Base-by-base conservation (phyloP, 805 yeast species). In the Metschnikowia henanensis region DNA sequence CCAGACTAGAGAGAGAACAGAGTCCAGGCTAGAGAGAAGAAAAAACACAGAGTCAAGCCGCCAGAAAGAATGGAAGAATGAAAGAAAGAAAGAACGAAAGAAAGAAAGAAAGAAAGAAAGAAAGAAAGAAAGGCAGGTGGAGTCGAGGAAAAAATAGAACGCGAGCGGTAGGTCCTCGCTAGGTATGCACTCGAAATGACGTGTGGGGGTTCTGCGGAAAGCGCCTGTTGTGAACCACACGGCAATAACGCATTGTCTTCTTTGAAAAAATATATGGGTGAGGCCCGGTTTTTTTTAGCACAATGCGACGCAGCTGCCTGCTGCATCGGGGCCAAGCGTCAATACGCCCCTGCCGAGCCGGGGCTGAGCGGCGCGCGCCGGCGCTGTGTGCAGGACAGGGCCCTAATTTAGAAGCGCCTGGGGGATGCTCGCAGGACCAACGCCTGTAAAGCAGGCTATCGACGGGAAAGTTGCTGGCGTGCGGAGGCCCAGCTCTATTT, bases 261-360 rank as follows among this genome's bases (percentile, higher is more conserved):
- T 10, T 17, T n/a, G n/a, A n/a, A n/a, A 8, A 18, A 18, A 29
- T 37, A 21, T 37, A 29, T 20, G 21, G 40, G 34, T 34, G 15
- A 28, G 16, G n/a, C 18, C 37, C 22, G 23, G 26, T 34, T 40
- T 40, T 40, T 40, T 35, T 34, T 33, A 34, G 38, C 28, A 40
- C 37, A 40, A n/a, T 23, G 25, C 13, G 21, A 9, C 12, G 16
- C 19, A 12, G 37, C 15, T 35, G 8, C 26, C 10, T 25, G 20
- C 41, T 34, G 36, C 31, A 22, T 31, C 13, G 25, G 31, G 30
- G 9, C 4, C 19, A 31, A 31, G 41, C 31, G 36, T 31, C 21
- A 30, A 31, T 37, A 37, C 26, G 26, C 15, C 17, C 34, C 40
- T 20, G 20, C 28, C 19, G 26, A 29, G 30, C 31, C 15, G 37